phyloP scores from a whole-genome alignment of 192 early-diverging fungal genomes.

The Coemansia sp. region DNA sequence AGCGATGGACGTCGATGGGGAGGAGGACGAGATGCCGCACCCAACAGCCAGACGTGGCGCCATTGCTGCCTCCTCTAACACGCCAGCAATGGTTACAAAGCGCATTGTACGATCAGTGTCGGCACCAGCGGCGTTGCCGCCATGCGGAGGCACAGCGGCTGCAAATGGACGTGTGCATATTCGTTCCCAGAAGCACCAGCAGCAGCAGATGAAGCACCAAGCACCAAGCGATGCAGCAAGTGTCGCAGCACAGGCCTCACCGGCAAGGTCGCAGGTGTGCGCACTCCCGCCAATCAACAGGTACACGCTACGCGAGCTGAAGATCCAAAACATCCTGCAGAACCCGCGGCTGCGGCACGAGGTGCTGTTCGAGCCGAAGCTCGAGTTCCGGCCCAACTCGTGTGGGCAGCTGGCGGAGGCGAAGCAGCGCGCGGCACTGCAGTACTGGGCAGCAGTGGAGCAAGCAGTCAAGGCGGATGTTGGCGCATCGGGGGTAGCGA shows the following conservation, averaged over 20 bases:
- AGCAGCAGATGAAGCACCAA: slow-evolving; percentile 1
- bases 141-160: neutral
- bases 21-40: neutral
- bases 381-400: slow-evolving; percentile 86
- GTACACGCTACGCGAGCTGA: slow-evolving; percentile 85
- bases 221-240: neutral
- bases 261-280: neutral
- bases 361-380: slow-evolving; percentile 83
- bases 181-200: neutral
- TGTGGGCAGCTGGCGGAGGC: slow-evolving; percentile 67
- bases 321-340: slow-evolving; percentile 77
- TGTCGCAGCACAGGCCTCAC: neutral
- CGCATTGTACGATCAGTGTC: neutral
- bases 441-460: slow-evolving; percentile 75
- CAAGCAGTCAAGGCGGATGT: slow-evolving; percentile 47
- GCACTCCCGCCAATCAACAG: slow-evolving; percentile 74
- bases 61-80: neutral
- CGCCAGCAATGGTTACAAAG: neutral
- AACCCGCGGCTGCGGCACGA: slow-evolving; percentile 88
- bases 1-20: neutral
- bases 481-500: slow-evolving; percentile 9
- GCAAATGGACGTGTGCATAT: neutral
- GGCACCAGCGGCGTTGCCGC: neutral
- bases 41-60: neutral
- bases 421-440: slow-evolving; percentile 61